Conservation (phyloP, 495 filamentous ascomycete genomes). For the Hypoxylon subgilvum region DNA sequence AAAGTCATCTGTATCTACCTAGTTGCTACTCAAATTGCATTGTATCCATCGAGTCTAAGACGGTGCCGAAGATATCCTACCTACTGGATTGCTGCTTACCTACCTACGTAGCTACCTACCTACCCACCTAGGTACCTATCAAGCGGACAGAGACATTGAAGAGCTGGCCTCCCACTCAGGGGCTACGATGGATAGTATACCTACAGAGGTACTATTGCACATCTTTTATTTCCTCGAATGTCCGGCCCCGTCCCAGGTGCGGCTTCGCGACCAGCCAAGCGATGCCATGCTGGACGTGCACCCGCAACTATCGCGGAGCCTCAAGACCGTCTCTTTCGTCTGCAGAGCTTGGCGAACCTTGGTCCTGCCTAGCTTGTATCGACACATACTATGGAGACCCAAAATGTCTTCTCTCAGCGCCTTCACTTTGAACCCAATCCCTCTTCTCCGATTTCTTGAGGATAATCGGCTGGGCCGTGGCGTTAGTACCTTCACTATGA, state of each 20-base stretch:
- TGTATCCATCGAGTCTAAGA: too few species aligned
- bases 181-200: constrained; percentile 43
- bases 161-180: not conserved
- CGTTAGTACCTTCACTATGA: constrained; percentile 45
- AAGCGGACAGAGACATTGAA: not conserved
- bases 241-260: constrained; percentile 43
- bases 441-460: constrained; percentile 43
- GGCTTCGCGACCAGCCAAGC: constrained; percentile 49
- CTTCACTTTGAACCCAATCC: constrained; percentile 37
- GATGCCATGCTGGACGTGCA: constrained; percentile 32
- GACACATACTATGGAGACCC: constrained; percentile 47
- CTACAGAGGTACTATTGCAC: constrained; percentile 48
- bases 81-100: not conserved
- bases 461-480: constrained; percentile 37
- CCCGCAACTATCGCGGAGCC: constrained; percentile 18
- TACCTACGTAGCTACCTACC: too few species aligned
- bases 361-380: constrained; percentile 49
- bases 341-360: constrained; percentile 49
- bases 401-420: constrained; percentile 33
- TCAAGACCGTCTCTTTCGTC: constrained; percentile 52
- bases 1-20: not conserved
- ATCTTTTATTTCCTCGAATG: constrained; percentile 48
- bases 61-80: not conserved
- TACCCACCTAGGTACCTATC: too few species aligned
- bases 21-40: too few species aligned